Evolutionary conservation across 169 alveolate species (phyloP).

Genomic region (Plasmodium coatneyi): DNA sequence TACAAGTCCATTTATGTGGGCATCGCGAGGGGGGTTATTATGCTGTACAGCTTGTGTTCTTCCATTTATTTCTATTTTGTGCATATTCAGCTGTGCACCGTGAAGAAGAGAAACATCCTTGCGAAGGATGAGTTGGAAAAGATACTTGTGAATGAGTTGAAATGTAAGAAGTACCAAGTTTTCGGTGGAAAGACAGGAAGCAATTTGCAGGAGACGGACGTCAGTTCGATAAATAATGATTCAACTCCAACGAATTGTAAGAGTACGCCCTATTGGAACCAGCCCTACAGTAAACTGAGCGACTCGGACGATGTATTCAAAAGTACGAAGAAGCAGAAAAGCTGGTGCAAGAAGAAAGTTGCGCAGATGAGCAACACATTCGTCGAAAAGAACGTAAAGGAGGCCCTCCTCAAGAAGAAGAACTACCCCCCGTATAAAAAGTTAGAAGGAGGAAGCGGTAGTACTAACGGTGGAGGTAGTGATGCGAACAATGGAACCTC

Average conservation of each 20-base stretch:
- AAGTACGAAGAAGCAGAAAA: background rate
- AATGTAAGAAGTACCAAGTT: conserved; percentile 12
- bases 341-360: background rate
- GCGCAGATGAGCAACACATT: background rate
- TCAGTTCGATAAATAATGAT: conserved; percentile 2
- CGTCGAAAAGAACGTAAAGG: background rate
- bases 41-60: conserved; percentile 26
- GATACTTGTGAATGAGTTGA: conserved; percentile 17
- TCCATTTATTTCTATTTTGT: conserved; percentile 11
- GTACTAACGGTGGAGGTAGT: background rate
- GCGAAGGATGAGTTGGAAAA: conserved; percentile 39
- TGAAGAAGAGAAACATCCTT: conserved; percentile 18
- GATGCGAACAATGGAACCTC: too few species aligned
- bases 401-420: background rate
- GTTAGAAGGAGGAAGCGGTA: background rate
- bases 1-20: background rate
- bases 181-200: background rate
- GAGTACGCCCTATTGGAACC: background rate
- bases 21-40: background rate
- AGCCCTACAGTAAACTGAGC: conserved; percentile 2
- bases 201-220: background rate
- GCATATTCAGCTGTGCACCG: conserved; percentile 7
- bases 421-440: background rate
- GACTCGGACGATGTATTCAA: conserved; percentile 18
- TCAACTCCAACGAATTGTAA: background rate